Percentiles rank a stretch among this genome's conserved stretches.
phyloP scores from a whole-genome alignment of 83 land plant species.

The Picea abies region DNA sequence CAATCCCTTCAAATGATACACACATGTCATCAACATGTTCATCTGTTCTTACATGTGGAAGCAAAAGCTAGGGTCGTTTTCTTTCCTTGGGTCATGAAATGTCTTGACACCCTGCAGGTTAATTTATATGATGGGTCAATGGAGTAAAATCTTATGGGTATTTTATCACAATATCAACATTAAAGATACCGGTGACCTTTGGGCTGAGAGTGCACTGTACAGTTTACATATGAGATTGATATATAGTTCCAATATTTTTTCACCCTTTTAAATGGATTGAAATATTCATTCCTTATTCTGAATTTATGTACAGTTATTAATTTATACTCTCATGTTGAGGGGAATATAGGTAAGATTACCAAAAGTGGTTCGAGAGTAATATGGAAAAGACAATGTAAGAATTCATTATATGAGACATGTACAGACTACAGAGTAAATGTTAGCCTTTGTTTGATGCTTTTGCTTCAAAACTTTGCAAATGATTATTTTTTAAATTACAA shows the following conservation, averaged over 20 bases:
- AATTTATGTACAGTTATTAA: constrained; percentile 14
- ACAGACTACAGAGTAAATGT: not conserved
- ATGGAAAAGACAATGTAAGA: not conserved
- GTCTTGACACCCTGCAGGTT: not conserved
- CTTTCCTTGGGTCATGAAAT: not conserved
- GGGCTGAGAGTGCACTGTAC: constrained; percentile 14
- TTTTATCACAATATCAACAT: constrained; percentile 6
- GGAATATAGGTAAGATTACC: not conserved
- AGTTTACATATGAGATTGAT: constrained; percentile 4
- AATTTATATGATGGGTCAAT: not conserved
- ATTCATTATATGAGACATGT: constrained; percentile 1
- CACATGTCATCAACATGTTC: not conserved
- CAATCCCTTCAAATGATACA: not conserved
- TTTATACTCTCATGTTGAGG: not conserved
- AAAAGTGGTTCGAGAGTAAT: constrained; percentile 5
- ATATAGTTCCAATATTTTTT: not conserved
- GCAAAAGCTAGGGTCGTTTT: constrained; percentile 4
- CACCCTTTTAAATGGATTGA: not conserved
- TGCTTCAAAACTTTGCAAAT: not conserved
- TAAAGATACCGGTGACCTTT: constrained; percentile 12
- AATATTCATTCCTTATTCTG: constrained; percentile 11
- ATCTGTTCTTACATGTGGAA: not conserved
- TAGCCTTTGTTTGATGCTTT: constrained; percentile 3
- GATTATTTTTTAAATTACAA: not conserved
- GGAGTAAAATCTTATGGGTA: constrained; percentile 5